A percentile compares a stretch with the other conserved stretches of the same genome.
These are phyloP conservation scores for Colletotrichum sidae DNA, from an alignment of 2,329 filamentous ascomycete genomes.

Conservation along the genomic window DNA sequence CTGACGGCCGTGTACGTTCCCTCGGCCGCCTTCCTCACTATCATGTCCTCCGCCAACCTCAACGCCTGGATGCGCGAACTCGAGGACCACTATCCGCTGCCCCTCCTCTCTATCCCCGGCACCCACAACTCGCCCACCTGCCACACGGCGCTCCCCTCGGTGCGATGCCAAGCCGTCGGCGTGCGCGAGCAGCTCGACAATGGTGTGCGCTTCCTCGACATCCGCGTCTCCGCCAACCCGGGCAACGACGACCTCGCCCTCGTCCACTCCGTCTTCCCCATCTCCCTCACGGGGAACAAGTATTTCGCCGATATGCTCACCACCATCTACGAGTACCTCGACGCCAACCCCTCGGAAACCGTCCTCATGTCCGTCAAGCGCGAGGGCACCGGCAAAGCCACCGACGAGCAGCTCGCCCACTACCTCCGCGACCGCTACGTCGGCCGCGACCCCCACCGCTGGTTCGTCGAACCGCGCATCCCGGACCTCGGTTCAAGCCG, in stretches of 20 bases:
- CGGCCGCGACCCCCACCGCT: slow-evolving; percentile 62
- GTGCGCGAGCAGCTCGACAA: slow-evolving; percentile 84
- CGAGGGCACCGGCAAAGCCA: slow-evolving; percentile 85
- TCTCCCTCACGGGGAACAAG: slow-evolving; percentile 84
- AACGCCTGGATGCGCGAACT: slow-evolving; percentile 85
- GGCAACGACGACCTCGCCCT: slow-evolving; percentile 78
- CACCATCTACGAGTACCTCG: slow-evolving; percentile 80
- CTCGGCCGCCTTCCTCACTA: slow-evolving; percentile 64
- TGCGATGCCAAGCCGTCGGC: slow-evolving; percentile 88
- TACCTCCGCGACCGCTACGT: slow-evolving; percentile 82
- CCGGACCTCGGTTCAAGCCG: slow-evolving; percentile 83
- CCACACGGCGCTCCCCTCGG: slow-evolving; percentile 87
- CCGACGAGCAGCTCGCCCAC: slow-evolving; percentile 81
- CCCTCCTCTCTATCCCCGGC: slow-evolving; percentile 88
- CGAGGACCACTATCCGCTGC: slow-evolving; percentile 77
- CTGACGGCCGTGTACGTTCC: slow-evolving; percentile 77
- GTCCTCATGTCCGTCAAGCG: slow-evolving; percentile 91
- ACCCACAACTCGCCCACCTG: slow-evolving; percentile 95
- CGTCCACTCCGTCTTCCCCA: slow-evolving; percentile 90
- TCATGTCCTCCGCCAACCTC: slow-evolving; percentile 79
- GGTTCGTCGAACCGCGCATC: slow-evolving; percentile 83
- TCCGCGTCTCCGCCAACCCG: slow-evolving; percentile 73
- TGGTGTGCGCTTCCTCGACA: slow-evolving; percentile 93
- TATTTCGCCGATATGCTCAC: slow-evolving; percentile 80
- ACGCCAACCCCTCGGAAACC: slow-evolving; percentile 81